A percentile compares a stretch with the other conserved stretches of the same genome.
These are phyloP conservation scores for Entomortierella lignicola DNA, from an alignment of 192 early-diverging fungal species.

Conservation along the genomic window DNA sequence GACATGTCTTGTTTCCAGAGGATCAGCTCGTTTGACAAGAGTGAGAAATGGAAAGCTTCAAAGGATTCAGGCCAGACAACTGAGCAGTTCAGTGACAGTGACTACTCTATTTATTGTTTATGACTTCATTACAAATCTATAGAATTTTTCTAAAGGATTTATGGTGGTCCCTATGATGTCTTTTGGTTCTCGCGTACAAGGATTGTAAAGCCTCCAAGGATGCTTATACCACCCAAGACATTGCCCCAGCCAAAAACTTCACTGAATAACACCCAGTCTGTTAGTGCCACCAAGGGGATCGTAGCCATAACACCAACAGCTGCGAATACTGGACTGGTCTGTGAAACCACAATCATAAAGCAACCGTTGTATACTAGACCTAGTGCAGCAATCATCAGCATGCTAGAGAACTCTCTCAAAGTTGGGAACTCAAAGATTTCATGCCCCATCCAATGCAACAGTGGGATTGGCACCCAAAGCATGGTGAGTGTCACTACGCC, in stretches of 20 bases:
- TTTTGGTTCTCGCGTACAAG: slow-evolving; percentile 48
- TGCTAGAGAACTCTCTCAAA: slow-evolving; percentile 58
- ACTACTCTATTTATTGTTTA: no score
- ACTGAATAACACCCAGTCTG: slow-evolving; percentile 38
- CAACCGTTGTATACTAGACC: slow-evolving; percentile 83
- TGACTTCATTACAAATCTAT: no score
- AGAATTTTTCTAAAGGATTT: neutral
- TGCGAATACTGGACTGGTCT: slow-evolving; percentile 78
- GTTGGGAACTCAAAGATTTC: slow-evolving; percentile 79
- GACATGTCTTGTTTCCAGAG: slow-evolving; percentile 9
- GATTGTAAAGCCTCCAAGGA: slow-evolving; percentile 38
- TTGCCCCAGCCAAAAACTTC: slow-evolving; percentile 48
- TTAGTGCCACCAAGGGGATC: slow-evolving; percentile 73
- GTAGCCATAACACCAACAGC: slow-evolving; percentile 86
- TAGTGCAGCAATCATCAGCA: slow-evolving; percentile 73
- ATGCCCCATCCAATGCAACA: slow-evolving; percentile 68
- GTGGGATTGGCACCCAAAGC: slow-evolving; percentile 79
- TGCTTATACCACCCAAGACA: slow-evolving; percentile 39
- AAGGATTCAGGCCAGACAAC: neutral
- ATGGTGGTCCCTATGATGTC: no score
- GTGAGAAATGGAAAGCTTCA: no score
- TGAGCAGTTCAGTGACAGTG: no score
- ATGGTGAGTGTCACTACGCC: slow-evolving; percentile 74
- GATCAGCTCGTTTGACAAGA: neutral
- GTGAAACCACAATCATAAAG: slow-evolving; percentile 81